These are phyloP conservation scores for Solanum virginianum DNA, from an alignment of 257 asterid species.

Conservation along the genomic window DNA sequence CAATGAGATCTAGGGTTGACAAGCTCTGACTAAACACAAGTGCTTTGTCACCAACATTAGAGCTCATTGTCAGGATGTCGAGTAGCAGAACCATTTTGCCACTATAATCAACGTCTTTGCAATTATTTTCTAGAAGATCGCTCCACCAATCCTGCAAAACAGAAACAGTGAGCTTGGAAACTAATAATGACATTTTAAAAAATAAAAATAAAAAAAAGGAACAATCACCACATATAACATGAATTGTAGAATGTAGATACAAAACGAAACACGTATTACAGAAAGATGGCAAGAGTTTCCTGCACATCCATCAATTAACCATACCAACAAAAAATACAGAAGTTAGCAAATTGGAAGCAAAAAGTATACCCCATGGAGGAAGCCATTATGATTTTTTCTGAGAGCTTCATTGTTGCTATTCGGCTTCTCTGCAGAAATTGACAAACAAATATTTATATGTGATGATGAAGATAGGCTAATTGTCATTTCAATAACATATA, in stretches of 20 bases:
- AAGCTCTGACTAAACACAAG: conserved; percentile 93
- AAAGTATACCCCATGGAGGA: conserved; percentile 55
- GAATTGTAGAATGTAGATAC: not conserved
- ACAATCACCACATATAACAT: not conserved
- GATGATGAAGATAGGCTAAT: not conserved
- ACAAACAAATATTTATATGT: not conserved
- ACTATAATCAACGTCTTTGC: conserved; percentile 65
- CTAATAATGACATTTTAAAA: not conserved
- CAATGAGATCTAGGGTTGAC: conserved; percentile 78
- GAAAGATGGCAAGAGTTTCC: not conserved
- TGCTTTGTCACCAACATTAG: conserved; percentile 76
- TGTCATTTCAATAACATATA: not conserved
- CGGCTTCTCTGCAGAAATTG: conserved; percentile 52
- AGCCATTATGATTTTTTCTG: conserved; percentile 48
- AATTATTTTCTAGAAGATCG: conserved; percentile 60
- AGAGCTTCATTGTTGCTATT: conserved; percentile 24
- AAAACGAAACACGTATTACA: not conserved
- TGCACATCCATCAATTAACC: not conserved
- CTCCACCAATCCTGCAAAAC: conserved; percentile 88
- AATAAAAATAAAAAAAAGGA: not conserved
- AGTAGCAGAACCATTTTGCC: conserved; percentile 95
- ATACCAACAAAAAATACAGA: not conserved
- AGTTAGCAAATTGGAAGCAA: not conserved
- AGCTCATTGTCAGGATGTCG: conserved; percentile 80
- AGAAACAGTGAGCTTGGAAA: not conserved